A percentile compares a stretch with the other conserved stretches of the same genome.
phyloP scores from a whole-genome alignment of 768 basidiomycete genomes.

The Dentipellis sp. region DNA sequence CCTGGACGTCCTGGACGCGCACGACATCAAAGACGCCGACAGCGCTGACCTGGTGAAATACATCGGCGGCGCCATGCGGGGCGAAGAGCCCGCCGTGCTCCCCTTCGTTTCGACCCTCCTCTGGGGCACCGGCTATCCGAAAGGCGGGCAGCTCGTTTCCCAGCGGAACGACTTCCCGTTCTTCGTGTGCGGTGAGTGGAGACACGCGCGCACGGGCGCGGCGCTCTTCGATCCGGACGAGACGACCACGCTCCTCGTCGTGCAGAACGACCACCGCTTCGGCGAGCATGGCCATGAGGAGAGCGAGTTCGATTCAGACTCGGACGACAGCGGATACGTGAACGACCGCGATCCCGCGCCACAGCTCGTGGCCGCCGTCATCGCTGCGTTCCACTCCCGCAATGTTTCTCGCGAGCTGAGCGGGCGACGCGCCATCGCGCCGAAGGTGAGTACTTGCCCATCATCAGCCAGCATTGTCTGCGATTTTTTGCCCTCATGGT shows the following conservation, averaged over 20 bases:
- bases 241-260: slow-evolving; percentile 1
- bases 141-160: not conserved
- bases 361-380: slow-evolving; percentile 1
- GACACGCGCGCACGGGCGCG: not conserved
- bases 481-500: too few relatives aligned
- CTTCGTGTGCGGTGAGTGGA: not conserved
- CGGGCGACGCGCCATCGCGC: too few relatives aligned
- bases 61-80: not conserved
- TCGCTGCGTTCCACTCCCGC: not conserved
- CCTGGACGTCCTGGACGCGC: not conserved
- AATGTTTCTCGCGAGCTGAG: too few relatives aligned
- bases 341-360: not conserved
- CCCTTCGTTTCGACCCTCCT: too few relatives aligned
- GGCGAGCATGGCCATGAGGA: not conserved
- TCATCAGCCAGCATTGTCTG: too few relatives aligned
- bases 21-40: not conserved
- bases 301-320: too few relatives aligned
- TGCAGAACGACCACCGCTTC: slow-evolving; percentile 3
- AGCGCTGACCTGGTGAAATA: not conserved
- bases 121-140: too few relatives aligned
- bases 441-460: too few relatives aligned
- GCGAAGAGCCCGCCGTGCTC: too few relatives aligned
- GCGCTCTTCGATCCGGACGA: not conserved
- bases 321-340: too few relatives aligned
- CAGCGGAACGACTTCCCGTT: not conserved